A percentile compares a stretch with the other conserved stretches of the same genome.
These are phyloP conservation scores for Yamadazyma scolyti DNA, from an alignment of 805 yeast genomes.

Conservation along the genomic window DNA sequence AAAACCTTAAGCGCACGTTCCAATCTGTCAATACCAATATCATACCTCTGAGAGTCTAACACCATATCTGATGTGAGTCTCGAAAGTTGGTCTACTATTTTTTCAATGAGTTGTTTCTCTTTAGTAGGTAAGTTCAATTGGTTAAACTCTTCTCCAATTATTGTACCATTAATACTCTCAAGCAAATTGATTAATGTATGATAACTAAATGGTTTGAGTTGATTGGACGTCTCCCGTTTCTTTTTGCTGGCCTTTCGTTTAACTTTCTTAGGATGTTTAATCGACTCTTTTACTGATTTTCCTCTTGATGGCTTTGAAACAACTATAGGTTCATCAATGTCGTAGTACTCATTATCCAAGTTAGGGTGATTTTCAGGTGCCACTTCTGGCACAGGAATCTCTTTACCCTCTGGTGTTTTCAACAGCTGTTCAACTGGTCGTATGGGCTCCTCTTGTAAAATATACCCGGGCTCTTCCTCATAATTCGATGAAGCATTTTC, in stretches of 20 bases:
- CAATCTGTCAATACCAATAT: conserved; percentile 74
- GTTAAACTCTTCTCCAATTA: conserved; percentile 68
- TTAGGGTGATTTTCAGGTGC: conserved; percentile 2
- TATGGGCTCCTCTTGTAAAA: not conserved
- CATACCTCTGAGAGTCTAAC: conserved; percentile 73
- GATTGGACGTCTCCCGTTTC: conserved; percentile 8
- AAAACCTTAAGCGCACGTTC: conserved; percentile 79
- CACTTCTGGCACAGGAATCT: not conserved
- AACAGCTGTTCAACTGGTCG: not conserved
- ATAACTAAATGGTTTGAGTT: conserved; percentile 36
- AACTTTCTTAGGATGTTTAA: conserved; percentile 16
- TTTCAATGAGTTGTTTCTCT: conserved; percentile 77
- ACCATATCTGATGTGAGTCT: conserved; percentile 90
- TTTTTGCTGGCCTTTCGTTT: conserved; percentile 14
- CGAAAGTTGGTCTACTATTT: conserved; percentile 80
- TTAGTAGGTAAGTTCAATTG: conserved; percentile 68
- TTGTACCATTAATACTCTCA: conserved; percentile 58
- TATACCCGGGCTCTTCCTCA: conserved; percentile 5
- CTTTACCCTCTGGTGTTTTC: not conserved
- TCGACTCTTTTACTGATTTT: conserved; percentile 33
- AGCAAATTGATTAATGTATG: conserved; percentile 47
- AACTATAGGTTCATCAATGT: conserved; percentile 34
- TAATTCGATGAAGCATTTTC: conserved; percentile 9
- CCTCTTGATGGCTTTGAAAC: conserved; percentile 27
- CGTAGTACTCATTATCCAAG: conserved; percentile 31